Evolutionary conservation across 306 rosid genomes (phyloP).

Genomic region (Medicago truncatula): DNA sequence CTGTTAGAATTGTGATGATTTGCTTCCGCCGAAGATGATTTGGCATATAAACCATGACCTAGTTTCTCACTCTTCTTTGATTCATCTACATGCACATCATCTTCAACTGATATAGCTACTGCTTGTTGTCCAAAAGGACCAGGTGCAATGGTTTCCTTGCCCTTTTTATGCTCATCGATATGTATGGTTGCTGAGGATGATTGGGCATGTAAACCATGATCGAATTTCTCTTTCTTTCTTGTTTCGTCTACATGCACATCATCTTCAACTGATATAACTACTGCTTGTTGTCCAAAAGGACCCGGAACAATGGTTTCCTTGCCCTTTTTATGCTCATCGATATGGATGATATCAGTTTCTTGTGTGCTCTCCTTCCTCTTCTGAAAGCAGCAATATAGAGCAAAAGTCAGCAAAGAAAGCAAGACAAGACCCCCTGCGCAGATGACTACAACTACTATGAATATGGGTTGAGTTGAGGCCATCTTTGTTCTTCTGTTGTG

Average conservation of each 20-base stretch:
- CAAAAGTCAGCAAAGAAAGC: conserved; percentile 65
- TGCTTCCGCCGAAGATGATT: conserved; percentile 34
- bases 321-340: conserved; percentile 64
- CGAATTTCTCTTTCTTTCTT: conserved; percentile 48
- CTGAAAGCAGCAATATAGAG: conserved; percentile 57
- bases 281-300: conserved; percentile 58
- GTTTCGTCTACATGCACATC: conserved; percentile 63
- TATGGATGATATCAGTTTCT: conserved; percentile 55
- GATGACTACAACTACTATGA: conserved; percentile 62
- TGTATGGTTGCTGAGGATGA: conserved; percentile 34
- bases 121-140: conserved; percentile 65
- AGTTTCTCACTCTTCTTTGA: conserved; percentile 47
- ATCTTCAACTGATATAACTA: conserved; percentile 64
- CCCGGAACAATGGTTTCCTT: conserved; percentile 63
- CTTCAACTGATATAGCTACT: conserved; percentile 62
- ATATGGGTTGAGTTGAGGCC: conserved; percentile 51
- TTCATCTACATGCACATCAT: conserved; percentile 66
- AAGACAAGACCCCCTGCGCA: conserved; percentile 62
- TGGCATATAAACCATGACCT: conserved; percentile 49
- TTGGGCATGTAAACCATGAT: conserved; percentile 45
- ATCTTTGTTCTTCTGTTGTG: conserved; percentile 29
- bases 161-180: conserved; percentile 63
- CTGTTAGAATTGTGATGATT: conserved; percentile 37
- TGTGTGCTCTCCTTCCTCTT: conserved; percentile 52
- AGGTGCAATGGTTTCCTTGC: conserved; percentile 54